Evolutionary conservation across 306 rosid species (phyloP).

Genomic region (Oxytropis ochrocephala): DNA sequence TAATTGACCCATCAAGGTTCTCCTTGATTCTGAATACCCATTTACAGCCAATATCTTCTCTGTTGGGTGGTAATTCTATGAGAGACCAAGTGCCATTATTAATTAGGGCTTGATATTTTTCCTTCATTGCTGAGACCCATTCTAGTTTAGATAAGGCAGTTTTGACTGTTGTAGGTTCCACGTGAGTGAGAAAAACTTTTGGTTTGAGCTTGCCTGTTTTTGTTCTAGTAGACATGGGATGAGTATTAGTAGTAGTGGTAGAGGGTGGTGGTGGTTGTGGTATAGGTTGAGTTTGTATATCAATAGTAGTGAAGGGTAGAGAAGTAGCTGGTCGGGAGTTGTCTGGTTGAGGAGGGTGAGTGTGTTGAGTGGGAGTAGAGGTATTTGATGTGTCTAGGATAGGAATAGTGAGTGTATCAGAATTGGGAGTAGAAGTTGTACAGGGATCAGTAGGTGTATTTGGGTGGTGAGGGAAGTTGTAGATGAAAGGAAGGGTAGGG

Average conservation of each 20-base stretch:
- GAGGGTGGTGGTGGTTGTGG: too few species aligned
- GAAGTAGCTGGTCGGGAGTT: too few species aligned
- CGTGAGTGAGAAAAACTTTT: not conserved
- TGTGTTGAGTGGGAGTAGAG: too few species aligned
- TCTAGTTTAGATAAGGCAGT: not conserved
- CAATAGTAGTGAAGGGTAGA: too few species aligned
- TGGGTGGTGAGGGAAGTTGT: too few species aligned
- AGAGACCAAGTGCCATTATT: not conserved
- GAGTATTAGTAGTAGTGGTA: not conserved
- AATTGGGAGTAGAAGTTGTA: fast-evolving
- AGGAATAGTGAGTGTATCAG: too few species aligned
- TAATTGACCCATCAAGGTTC: not conserved
- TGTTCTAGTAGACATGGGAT: not conserved
- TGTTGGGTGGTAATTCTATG: not conserved
- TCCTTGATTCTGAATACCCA: not conserved
- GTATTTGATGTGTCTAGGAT: too few species aligned
- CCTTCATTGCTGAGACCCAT: not conserved
- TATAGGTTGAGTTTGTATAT: too few species aligned
- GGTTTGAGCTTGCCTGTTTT: not conserved
- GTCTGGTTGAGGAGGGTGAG: too few species aligned
- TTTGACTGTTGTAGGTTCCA: not conserved
- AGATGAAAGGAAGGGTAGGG: not conserved
- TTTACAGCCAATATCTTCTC: not conserved
- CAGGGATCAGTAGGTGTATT: too few species aligned
- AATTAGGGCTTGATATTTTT: not conserved